Conservation (phyloP, 1,284 basidiomycete genomes). For the Spongispora temasekensis region DNA sequence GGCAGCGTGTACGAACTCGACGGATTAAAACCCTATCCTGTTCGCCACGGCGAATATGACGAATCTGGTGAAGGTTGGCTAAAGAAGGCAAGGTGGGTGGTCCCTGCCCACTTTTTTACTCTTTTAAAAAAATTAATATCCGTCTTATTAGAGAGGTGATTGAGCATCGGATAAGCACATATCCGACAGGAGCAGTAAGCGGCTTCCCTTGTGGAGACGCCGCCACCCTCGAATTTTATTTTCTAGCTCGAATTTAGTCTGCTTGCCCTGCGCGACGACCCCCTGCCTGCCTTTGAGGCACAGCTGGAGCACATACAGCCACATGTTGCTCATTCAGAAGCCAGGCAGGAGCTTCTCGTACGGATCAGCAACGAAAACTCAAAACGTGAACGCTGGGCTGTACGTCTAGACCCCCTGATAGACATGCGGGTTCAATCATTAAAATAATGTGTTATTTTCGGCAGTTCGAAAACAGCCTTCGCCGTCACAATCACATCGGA, state of each 20-base stretch:
- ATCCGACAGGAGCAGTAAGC: slow-evolving; percentile 80
- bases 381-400: slow-evolving; percentile 81
- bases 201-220: slow-evolving; percentile 6
- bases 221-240: slow-evolving; percentile 7
- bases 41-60: slow-evolving; percentile 75
- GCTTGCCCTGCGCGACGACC: slow-evolving; percentile 80
- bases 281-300: slow-evolving; percentile 64
- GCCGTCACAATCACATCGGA: slow-evolving; percentile 82
- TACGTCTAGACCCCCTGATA: slow-evolving; percentile 52
- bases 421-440: no score
- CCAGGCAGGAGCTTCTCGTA: slow-evolving; percentile 56
- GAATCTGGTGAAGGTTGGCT: slow-evolving; percentile 79
- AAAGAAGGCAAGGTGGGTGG: slow-evolving; percentile 64
- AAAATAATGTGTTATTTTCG: no score
- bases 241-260: slow-evolving; percentile 87
- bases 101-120: background rate
- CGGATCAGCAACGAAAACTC: slow-evolving; percentile 73
- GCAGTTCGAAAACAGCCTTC: slow-evolving; percentile 81
- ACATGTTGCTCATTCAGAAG: slow-evolving; percentile 46
- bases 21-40: slow-evolving; percentile 75
- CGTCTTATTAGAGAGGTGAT: slow-evolving; percentile 66
- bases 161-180: slow-evolving; percentile 82
- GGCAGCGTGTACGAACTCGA: slow-evolving; percentile 90
- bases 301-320: slow-evolving; percentile 53
- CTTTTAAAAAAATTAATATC: slow-evolving; percentile 14